These are phyloP conservation scores for Quercus tomentella DNA, from an alignment of 331 rosid species.

Conservation along the genomic window DNA sequence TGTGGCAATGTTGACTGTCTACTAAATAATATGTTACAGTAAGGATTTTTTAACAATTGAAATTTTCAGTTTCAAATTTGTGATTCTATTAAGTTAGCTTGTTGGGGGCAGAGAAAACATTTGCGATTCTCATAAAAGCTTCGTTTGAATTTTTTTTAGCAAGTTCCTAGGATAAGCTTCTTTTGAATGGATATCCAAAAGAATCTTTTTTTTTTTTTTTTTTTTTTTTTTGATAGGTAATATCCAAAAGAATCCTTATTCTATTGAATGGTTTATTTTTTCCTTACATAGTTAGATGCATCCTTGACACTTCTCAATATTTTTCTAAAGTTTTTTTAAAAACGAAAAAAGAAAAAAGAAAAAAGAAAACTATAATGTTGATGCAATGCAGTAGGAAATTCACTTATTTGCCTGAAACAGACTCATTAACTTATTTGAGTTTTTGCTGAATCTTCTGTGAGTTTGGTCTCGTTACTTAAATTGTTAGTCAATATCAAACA, in stretches of 20 bases:
- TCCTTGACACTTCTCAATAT: neutral
- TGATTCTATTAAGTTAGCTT: neutral
- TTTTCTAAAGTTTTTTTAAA: neutral
- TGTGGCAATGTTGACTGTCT: slow-evolving; percentile 1
- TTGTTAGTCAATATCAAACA: slow-evolving; percentile 19
- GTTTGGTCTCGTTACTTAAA: neutral
- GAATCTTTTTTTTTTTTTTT: neutral
- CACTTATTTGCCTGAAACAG: neutral
- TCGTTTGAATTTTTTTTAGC: neutral
- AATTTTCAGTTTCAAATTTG: neutral
- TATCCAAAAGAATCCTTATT: neutral
- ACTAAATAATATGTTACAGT: neutral
- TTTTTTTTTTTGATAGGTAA: neutral
- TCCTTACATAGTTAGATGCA: neutral
- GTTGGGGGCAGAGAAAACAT: neutral
- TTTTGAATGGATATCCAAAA: neutral
- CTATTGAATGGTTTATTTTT: neutral
- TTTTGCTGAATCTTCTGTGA: neutral
- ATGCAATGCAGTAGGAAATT: neutral
- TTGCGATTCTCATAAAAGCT: neutral
- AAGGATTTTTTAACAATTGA: neutral
- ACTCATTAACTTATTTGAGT: slow-evolving; percentile 2
- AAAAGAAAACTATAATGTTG: neutral
- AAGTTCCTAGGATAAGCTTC: neutral
- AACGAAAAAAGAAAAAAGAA: too few species aligned